Evolutionary conservation across 257 asterid species (phyloP), one percentile per base, ranked within the genome.

Genomic region (Jacaranda mimosifolia): DNA sequence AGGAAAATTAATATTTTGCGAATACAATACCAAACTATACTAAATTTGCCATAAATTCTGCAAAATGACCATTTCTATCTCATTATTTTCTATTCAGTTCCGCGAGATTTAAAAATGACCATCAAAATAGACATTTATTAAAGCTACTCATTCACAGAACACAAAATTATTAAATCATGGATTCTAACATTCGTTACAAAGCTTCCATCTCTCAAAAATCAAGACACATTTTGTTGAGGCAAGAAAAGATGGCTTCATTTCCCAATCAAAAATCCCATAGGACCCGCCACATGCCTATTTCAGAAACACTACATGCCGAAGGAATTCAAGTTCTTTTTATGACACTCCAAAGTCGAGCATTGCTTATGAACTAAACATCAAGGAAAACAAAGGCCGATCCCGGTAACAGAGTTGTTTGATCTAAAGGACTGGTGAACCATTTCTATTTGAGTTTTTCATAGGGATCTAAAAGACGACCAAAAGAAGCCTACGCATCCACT

Each of bases 401-500:
- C 82, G 46, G 3, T 26, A 26, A 1, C 1, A 42, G 17, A 42
- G 9, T 26, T 68, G 35, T 62, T 51, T 21, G 45, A 57, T 68
- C 63, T 26, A 68, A 68, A 65, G 48, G 35, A 57, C 81, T 19
- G 45, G 56, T 63, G 70, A 70, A 45, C 70, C 67, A 35, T 35
- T 73, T 36, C 66, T 46, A 59, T 48, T 65, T 40, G 53, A 63
- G 78, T 39, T 46, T 26, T 26, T 26, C 32, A 26, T 26, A 18
- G n/a, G 68, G 59, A 74, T 69, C 77, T 45, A 15, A 51, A 62
- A 62, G 59, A 72, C 18, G 9, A 35, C 43, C 35, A 62, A 6
- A 60, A 0, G 40, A 56, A 18, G 4, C 82, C 78, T 87, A 84
- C 70, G 56, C 79, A 4, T 86, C 85, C 75, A 85, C 83, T 70